A percentile compares a stretch with the other conserved stretches of the same genome.
phyloP scores from a whole-genome alignment of 345 rosid genomes.

The Moricandia moricandioides region DNA sequence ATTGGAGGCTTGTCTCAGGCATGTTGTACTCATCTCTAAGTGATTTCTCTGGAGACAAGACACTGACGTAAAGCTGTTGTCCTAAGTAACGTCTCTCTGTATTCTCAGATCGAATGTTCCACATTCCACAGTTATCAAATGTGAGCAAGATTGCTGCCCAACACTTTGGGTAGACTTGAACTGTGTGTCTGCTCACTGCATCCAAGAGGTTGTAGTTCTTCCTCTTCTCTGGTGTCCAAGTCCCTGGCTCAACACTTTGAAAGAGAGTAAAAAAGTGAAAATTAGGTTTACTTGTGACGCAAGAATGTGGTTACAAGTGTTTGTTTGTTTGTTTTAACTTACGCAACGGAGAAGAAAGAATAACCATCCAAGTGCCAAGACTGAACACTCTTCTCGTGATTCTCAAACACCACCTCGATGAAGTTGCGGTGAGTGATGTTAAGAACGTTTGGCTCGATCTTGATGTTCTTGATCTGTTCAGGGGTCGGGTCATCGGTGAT shows the following conservation, averaged over 20 bases:
- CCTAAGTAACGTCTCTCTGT: constrained; percentile 71
- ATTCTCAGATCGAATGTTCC: constrained; percentile 75
- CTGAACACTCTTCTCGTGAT: constrained; percentile 65
- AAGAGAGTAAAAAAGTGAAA: background rate
- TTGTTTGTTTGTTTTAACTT: constrained; percentile 38
- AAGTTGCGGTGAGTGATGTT: constrained; percentile 67
- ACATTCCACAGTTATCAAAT: constrained; percentile 90
- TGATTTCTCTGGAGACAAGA: constrained; percentile 64
- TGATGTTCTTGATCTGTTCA: constrained; percentile 21
- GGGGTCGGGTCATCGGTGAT: constrained; percentile 47
- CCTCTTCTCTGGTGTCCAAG: constrained; percentile 82
- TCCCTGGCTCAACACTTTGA: constrained; percentile 70
- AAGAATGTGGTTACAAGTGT: background rate
- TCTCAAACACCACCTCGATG: constrained; percentile 77
- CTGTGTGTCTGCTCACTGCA: constrained; percentile 77
- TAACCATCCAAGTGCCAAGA: constrained; percentile 73
- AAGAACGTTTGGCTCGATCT: constrained; percentile 45
- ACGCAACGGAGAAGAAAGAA: constrained; percentile 80
- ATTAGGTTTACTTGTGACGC: background rate
- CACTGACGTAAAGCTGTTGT: constrained; percentile 69
- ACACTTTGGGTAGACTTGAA: constrained; percentile 80
- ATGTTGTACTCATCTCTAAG: constrained; percentile 83
- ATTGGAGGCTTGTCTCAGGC: constrained; percentile 55
- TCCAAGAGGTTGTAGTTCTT: constrained; percentile 71
- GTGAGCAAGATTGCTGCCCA: constrained; percentile 84